Evolutionary conservation across 768 basidiomycete species (phyloP).

Genomic region (Phylloporus rhodoxanthus): DNA sequence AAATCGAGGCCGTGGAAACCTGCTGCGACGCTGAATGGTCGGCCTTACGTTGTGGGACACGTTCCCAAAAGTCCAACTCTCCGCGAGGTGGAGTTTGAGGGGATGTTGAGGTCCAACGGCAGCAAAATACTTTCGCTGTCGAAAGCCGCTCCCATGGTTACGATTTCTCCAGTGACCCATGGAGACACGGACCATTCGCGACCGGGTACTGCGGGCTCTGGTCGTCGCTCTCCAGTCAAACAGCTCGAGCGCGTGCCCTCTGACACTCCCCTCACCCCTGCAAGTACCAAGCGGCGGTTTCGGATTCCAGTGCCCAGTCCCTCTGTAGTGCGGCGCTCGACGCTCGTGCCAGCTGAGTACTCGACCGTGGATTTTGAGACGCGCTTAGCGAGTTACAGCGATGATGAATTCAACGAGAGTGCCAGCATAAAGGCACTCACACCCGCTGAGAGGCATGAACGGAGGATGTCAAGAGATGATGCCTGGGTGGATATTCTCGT

Average conservation of each 20-base stretch:
- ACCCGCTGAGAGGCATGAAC: constrained; percentile 38
- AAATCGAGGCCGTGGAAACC: constrained; percentile 64
- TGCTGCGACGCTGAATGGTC: constrained; percentile 74
- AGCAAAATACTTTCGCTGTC: constrained; percentile 37
- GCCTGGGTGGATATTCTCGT: constrained; percentile 89
- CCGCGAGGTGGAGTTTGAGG: constrained; percentile 77
- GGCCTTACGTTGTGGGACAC: constrained; percentile 62
- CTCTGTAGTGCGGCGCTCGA: constrained; percentile 41
- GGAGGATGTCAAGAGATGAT: constrained; percentile 52
- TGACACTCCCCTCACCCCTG: constrained; percentile 26
- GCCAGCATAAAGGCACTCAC: constrained; percentile 35
- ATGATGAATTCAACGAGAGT: constrained; percentile 41
- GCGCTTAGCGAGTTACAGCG: constrained; percentile 59
- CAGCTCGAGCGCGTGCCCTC: constrained; percentile 24
- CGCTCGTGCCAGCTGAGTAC: constrained; percentile 66
- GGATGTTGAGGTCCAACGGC: constrained; percentile 53
- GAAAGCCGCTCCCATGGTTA: constrained; percentile 22
- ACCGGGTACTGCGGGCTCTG: constrained; percentile 21
- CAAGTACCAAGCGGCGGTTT: constrained; percentile 44
- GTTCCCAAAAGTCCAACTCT: constrained; percentile 47
- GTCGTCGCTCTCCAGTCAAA: constrained; percentile 13
- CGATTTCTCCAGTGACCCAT: constrained; percentile 19
- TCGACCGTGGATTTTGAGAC: constrained; percentile 81
- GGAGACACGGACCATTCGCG: constrained; percentile 33
- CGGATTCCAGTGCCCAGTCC: constrained; percentile 57